phyloP scores from a whole-genome alignment of 192 early-diverging fungal species.

The Gryganskiella cystojenkinii region DNA sequence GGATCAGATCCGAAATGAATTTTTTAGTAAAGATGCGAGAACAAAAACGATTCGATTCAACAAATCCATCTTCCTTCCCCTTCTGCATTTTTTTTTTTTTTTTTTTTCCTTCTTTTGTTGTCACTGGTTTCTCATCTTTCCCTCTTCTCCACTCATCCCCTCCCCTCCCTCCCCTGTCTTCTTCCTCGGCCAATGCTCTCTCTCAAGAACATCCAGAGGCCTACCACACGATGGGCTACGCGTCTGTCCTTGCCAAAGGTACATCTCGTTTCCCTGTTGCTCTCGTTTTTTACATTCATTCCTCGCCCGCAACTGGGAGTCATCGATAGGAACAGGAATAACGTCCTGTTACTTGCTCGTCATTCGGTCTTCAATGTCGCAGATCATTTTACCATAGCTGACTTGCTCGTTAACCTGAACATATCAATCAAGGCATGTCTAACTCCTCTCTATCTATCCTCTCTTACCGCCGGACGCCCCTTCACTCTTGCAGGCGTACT shows the following conservation, averaged over 20 bases:
- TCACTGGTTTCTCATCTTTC: not conserved
- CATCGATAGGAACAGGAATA: too few species aligned
- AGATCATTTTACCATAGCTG: not conserved
- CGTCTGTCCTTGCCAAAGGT: conserved; percentile 39
- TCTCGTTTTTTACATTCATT: too few species aligned
- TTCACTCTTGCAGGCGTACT: conserved; percentile 22
- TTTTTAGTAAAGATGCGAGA: too few species aligned
- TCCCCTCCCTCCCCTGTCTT: not conserved
- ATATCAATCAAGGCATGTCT: not conserved
- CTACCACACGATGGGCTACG: conserved; percentile 25
- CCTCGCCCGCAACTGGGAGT: too few species aligned
- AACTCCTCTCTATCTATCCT: not conserved
- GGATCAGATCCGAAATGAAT: too few species aligned
- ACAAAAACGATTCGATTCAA: too few species aligned
- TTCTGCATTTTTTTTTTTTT: not conserved
- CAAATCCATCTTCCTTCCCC: not conserved
- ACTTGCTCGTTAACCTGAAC: not conserved
- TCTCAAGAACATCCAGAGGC: conserved; percentile 29
- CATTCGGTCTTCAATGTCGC: not conserved
- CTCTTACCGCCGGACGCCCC: too few species aligned
- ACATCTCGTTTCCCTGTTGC: not conserved
- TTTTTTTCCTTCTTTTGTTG: conserved; percentile 1
- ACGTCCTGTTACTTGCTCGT: not conserved
- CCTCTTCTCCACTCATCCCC: not conserved
- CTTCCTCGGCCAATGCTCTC: conserved; percentile 28